Conservation (phyloP, 1,139 yeast genomes). For the Saccharomyces pastorianus region DNA sequence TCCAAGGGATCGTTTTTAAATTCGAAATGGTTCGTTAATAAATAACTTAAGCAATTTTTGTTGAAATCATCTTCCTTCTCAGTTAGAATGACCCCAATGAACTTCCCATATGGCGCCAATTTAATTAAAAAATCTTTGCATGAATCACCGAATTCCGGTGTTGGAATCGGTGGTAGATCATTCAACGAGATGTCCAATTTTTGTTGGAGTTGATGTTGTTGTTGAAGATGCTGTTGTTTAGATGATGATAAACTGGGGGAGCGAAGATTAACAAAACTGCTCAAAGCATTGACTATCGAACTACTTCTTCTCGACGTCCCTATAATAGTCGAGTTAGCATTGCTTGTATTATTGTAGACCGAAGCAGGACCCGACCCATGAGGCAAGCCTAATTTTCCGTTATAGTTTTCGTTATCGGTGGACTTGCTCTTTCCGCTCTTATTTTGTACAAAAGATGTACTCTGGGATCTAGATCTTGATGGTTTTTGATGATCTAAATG, state of each 20-base stretch:
- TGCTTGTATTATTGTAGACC: conserved; percentile 1
- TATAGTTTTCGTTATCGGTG: not conserved
- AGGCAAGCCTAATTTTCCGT: not conserved
- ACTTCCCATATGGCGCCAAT: conserved; percentile 34
- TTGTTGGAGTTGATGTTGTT: conserved; percentile 6
- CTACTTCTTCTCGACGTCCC: conserved; percentile 31
- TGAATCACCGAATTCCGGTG: conserved; percentile 30
- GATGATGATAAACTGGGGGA: conserved; percentile 22
- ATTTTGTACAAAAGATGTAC: not conserved
- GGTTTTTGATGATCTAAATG: not conserved
- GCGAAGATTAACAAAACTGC: conserved; percentile 31
- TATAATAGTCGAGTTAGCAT: conserved; percentile 11
- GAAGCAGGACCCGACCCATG: conserved; percentile 2
- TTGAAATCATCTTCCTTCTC: conserved; percentile 33
- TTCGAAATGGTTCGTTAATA: conserved; percentile 36
- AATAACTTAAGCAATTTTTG: conserved; percentile 34
- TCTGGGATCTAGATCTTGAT: not conserved
- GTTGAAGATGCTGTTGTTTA: conserved; percentile 6
- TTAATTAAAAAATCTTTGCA: conserved; percentile 33
- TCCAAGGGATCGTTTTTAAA: conserved; percentile 51
- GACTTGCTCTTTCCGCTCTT: not conserved
- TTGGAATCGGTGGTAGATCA: conserved; percentile 29
- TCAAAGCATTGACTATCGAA: conserved; percentile 33
- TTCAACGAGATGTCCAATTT: conserved; percentile 14
- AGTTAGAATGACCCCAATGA: conserved; percentile 36